Conservation (phyloP, 495 filamentous ascomycete species). For the Penicillium desertorum region DNA sequence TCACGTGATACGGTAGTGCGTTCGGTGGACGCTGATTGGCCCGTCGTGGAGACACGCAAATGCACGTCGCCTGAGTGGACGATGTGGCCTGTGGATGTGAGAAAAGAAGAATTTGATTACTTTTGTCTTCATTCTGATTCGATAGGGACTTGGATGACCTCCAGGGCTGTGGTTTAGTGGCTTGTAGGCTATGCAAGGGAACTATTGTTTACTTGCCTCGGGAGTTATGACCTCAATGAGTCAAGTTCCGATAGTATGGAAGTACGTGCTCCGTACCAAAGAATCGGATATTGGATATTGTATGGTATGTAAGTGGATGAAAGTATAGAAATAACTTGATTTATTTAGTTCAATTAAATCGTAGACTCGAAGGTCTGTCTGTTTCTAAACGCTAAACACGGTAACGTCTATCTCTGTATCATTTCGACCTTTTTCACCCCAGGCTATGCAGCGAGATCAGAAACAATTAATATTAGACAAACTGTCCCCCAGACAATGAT, state of each 20-base stretch:
- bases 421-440: conserved; percentile 1
- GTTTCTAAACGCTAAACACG: neutral
- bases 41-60: neutral
- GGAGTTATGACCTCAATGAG: neutral
- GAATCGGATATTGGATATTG: neutral
- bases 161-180: neutral
- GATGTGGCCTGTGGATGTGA: conserved; percentile 3
- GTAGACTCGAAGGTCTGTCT: neutral
- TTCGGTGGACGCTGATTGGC: conserved; percentile 19
- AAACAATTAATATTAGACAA: conserved; percentile 17
- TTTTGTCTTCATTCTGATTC: conserved; percentile 13
- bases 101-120: conserved; percentile 6
- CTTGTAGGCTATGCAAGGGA: conserved; percentile 7
- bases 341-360: neutral
- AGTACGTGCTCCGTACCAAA: neutral
- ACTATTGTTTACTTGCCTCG: conserved; percentile 5
- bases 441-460: conserved; percentile 3
- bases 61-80: conserved; percentile 8
- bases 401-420: conserved; percentile 1
- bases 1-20: conserved; percentile 15
- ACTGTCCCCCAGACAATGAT: conserved; percentile 5
- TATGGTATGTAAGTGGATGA: neutral
- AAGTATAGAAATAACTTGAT: neutral
- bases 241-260: neutral
- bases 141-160: conserved; percentile 7